Evolutionary conservation across 2,329 filamentous ascomycete species (phyloP), one percentile per base, ranked within the genome.

Genomic region (Alternaria gansuensis): DNA sequence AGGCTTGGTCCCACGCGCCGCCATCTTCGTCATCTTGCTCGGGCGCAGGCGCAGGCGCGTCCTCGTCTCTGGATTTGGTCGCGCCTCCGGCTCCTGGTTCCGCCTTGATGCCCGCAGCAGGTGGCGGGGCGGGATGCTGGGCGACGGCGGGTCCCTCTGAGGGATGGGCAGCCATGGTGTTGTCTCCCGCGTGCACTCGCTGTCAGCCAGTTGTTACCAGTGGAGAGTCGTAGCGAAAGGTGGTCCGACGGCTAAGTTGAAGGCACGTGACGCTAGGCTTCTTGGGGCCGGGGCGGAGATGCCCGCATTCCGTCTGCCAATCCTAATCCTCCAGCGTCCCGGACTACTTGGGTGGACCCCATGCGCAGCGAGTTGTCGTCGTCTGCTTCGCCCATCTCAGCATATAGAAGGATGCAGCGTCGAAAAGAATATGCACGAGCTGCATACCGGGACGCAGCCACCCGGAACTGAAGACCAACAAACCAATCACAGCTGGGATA

Each of bases 1-100:
- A 78, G 17, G 68, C 69, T 51, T 66, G 64, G 53, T 76, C 74
- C 73, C 70, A 74, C 29, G 65, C 60, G 53, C 68, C 68, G 52
- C 66, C 73, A 39, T 75, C 69, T 26, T 65, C 55, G 43, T 59
- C 51, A 40, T 62, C 53, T 31, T 63, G 49, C 24, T 54, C 54
- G 51, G 64, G 51, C 8, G 66, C 56, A 26, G 63, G 36, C 39
- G 66, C 56, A 28, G 63, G 37, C 40, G 66, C 65, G 49, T 62
- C 65, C 44, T 63, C 59, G 50, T 62, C 60, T 40, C 51, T 44
- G 60, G 45, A 40, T 51, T 66, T 60, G 46, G 59, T 52, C 51
- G 65, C 64, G 64, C 54, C 57, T 31, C 65, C 60, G 28, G 59
- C 51, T 29, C 59, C 51, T 45, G 61, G 57, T 37, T 66, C 63